phyloP scores from a whole-genome alignment of 2,329 filamentous ascomycete species.

The Fusarium devonianum region DNA sequence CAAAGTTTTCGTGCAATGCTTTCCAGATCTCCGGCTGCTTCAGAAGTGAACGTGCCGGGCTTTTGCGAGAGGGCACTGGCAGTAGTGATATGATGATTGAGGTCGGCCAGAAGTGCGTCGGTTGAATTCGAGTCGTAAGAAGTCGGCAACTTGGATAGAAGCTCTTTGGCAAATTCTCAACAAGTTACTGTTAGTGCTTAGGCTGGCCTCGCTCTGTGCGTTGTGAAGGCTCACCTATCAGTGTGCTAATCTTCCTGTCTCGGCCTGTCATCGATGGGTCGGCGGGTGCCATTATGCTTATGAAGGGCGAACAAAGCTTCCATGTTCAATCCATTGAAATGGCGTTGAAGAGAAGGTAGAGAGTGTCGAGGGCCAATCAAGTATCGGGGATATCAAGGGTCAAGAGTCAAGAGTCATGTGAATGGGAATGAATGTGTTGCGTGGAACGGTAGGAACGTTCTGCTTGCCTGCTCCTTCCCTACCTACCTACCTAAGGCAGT shows the following conservation, averaged over 20 bases:
- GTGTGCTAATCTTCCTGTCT: conserved; percentile 34
- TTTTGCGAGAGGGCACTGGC: conserved; percentile 25
- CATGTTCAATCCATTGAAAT: background rate
- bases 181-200: background rate
- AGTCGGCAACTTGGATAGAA: conserved; percentile 36
- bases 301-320: background rate
- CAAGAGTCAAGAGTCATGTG: conserved; percentile 14
- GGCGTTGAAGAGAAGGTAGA: background rate
- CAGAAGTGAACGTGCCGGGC: background rate
- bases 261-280: conserved; percentile 25
- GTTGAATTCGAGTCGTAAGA: conserved; percentile 45
- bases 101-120: conserved; percentile 50
- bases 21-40: conserved; percentile 57
- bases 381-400: too few species aligned
- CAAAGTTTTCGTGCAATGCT: conserved; percentile 65
- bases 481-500: too few species aligned
- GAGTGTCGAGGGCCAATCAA: too few species aligned
- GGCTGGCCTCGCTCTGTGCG: background rate
- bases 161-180: conserved; percentile 42
- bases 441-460: too few species aligned
- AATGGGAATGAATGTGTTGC: background rate
- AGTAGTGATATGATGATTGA: conserved; percentile 40
- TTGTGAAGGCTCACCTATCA: conserved; percentile 30
- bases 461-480: too few species aligned
- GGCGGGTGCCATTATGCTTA: conserved; percentile 30